These are phyloP conservation scores for Pyricularia sp. DNA, from an alignment of 2,329 filamentous ascomycete genomes.

Conservation along the genomic window DNA sequence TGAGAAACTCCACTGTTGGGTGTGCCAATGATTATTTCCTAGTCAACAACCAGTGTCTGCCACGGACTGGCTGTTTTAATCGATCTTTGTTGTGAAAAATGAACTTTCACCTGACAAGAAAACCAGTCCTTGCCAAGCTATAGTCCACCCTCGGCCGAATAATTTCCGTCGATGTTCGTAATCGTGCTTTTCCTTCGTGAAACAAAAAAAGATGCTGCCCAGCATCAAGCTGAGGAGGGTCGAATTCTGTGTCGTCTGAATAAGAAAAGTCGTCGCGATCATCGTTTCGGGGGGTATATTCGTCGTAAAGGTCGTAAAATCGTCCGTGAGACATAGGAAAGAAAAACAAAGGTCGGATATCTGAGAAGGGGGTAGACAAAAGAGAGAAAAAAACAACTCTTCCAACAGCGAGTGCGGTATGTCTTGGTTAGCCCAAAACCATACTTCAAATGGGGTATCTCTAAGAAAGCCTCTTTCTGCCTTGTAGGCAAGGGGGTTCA, in stretches of 20 bases:
- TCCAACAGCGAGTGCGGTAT: slow-evolving; percentile 26
- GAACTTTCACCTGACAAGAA: neutral
- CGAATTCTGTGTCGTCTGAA: slow-evolving; percentile 18
- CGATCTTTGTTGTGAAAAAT: neutral
- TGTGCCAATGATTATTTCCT: slow-evolving; percentile 19
- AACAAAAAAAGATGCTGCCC: slow-evolving; percentile 10
- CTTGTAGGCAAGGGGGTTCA: slow-evolving; percentile 15
- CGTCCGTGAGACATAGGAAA: slow-evolving; percentile 34
- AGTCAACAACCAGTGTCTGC: slow-evolving; percentile 36
- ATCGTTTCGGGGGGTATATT: slow-evolving; percentile 20
- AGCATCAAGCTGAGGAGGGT: slow-evolving; percentile 12
- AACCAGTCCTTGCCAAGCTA: neutral
- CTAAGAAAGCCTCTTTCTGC: slow-evolving; percentile 33
- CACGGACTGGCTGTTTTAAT: slow-evolving; percentile 22
- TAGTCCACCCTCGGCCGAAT: neutral
- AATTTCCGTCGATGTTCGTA: neutral
- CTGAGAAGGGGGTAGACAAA: slow-evolving; percentile 8
- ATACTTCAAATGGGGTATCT: slow-evolving; percentile 21
- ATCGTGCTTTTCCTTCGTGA: slow-evolving; percentile 8
- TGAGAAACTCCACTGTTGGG: neutral
- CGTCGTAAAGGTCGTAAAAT: slow-evolving; percentile 33
- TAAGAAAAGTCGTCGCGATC: slow-evolving; percentile 24
- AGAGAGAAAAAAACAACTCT: slow-evolving; percentile 24
- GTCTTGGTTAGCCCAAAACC: neutral
- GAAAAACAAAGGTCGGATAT: slow-evolving; percentile 18